Percentiles rank a stretch among this genome's conserved stretches.
phyloP scores from a whole-genome alignment of 78 protist species.

The Bigelowiella natans region DNA sequence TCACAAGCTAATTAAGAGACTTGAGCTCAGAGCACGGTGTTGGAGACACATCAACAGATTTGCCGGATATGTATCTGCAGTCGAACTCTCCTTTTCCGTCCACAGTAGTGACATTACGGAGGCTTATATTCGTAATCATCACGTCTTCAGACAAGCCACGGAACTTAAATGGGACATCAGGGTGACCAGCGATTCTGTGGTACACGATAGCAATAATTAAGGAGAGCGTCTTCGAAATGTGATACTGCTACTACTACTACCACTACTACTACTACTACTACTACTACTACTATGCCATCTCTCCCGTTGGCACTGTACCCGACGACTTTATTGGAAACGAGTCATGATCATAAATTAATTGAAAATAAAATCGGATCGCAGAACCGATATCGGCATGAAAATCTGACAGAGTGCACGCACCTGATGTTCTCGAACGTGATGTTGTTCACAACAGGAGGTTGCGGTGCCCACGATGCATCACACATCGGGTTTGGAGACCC shows the following conservation, averaged over 20 bases:
- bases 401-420: too few species aligned
- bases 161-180: not conserved
- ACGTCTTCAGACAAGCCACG: not conserved
- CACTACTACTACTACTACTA: too few species aligned
- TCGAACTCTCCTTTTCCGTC: not conserved
- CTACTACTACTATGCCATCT: too few species aligned
- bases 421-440: not conserved
- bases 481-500: not conserved
- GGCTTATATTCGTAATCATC: not conserved
- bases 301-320: too few species aligned
- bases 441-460: not conserved
- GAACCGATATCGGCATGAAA: too few species aligned
- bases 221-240: too few species aligned
- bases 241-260: too few species aligned
- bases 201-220: too few species aligned
- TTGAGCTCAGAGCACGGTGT: not conserved
- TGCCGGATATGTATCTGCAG: not conserved
- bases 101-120: not conserved
- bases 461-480: not conserved
- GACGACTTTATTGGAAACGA: too few species aligned
- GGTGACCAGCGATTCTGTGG: not conserved
- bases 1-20: too few species aligned
- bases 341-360: too few species aligned
- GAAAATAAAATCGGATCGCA: too few species aligned
- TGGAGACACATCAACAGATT: not conserved